phyloP scores from a whole-genome alignment of 179 eudicot genomes.

The Drosera spatulata region DNA sequence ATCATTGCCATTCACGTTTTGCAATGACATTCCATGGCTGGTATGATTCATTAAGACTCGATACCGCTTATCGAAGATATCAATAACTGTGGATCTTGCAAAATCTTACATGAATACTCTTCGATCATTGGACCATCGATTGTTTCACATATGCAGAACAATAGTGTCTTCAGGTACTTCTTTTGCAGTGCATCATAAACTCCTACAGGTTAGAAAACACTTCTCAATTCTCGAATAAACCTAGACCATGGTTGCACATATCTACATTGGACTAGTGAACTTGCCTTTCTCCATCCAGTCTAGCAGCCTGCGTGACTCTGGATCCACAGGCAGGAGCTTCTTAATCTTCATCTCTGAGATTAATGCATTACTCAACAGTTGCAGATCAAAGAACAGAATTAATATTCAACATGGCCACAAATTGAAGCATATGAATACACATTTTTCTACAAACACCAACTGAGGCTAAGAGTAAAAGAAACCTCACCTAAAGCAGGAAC shows the following conservation, averaged over 20 bases:
- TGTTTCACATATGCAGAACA: slow-evolving; percentile 81
- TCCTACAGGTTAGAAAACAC: slow-evolving; percentile 31
- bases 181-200: slow-evolving; percentile 96
- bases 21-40: too few species aligned
- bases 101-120: slow-evolving; percentile 76
- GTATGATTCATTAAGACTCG: too few species aligned
- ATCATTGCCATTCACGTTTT: too few species aligned
- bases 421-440: too few species aligned
- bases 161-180: slow-evolving; percentile 67
- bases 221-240: not conserved
- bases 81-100: not conserved
- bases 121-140: slow-evolving; percentile 77
- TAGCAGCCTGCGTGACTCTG: slow-evolving; percentile 83
- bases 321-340: slow-evolving; percentile 93
- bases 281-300: slow-evolving; percentile 99
- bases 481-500: slow-evolving; percentile 86
- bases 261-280: not conserved
- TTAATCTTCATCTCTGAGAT: slow-evolving; percentile 91
- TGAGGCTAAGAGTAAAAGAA: not conserved
- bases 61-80: too few species aligned
- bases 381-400: not conserved
- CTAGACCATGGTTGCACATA: not conserved
- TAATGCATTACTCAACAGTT: not conserved
- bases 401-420: too few species aligned
- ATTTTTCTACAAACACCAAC: not conserved